Conservation (phyloP, 148 eudicot genomes). For the Rhododendron simsii region DNA sequence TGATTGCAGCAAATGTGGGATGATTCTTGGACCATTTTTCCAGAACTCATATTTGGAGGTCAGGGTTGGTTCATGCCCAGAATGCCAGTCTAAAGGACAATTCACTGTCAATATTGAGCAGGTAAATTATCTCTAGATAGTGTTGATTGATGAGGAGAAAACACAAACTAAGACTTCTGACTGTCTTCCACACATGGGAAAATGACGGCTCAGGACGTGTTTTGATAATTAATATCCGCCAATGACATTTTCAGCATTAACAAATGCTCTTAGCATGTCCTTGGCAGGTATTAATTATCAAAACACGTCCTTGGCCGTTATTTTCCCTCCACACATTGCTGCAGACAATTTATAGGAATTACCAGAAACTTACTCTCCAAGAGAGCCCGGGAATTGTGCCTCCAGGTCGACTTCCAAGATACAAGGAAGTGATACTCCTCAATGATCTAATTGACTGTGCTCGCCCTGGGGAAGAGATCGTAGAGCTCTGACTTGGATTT, state of each 20-base stretch:
- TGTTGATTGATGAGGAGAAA: neutral
- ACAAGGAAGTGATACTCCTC: conserved; percentile 91
- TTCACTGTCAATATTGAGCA: conserved; percentile 89
- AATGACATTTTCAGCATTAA: no score
- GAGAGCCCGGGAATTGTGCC: conserved; percentile 98
- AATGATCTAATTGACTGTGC: conserved; percentile 96
- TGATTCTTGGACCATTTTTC: conserved; percentile 82
- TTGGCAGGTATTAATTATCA: no score
- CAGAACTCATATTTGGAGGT: conserved; percentile 94
- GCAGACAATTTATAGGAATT: conserved; percentile 91
- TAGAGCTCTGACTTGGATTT: conserved; percentile 22
- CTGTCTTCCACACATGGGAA: conserved; percentile 1
- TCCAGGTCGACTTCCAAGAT: conserved; percentile 95
- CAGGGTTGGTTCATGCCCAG: conserved; percentile 98
- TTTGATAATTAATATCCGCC: no score
- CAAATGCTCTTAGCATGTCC: no score
- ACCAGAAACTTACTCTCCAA: conserved; percentile 94
- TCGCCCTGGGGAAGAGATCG: conserved; percentile 98
- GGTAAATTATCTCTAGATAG: conserved; percentile 32
- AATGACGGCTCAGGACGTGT: no score
- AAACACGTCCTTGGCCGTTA: no score
- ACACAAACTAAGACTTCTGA: neutral
- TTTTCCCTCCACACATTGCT: conserved; percentile 2
- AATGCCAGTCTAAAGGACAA: conserved; percentile 96
- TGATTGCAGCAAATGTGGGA: conserved; percentile 93